Percentiles rank a stretch among this genome's conserved stretches.
These are phyloP conservation scores for Suillus clintonianus DNA, from an alignment of 768 basidiomycete species.

Conservation along the genomic window DNA sequence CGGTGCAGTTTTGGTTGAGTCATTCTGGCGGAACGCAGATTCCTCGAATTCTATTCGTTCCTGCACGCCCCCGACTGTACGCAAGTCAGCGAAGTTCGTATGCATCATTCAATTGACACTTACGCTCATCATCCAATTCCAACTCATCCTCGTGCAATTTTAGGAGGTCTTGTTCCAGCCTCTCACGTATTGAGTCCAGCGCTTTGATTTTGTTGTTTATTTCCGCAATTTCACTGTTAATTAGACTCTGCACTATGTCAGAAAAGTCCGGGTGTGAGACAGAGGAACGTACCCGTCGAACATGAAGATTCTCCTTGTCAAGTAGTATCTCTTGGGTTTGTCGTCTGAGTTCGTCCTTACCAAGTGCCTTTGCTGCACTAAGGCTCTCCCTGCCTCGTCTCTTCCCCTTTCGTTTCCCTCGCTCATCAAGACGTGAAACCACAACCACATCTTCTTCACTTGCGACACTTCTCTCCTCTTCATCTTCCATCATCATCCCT, in stretches of 20 bases:
- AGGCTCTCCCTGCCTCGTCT: slow-evolving; percentile 65
- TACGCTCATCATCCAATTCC: slow-evolving; percentile 95
- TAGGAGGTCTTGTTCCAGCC: slow-evolving; percentile 80
- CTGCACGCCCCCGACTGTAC: slow-evolving; percentile 82
- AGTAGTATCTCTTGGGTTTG: slow-evolving; percentile 84
- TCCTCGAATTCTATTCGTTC: slow-evolving; percentile 81
- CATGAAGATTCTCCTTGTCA: slow-evolving; percentile 92
- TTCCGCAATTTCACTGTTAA: slow-evolving; percentile 85
- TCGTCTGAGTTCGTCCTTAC: slow-evolving; percentile 79
- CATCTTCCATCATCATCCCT: slow-evolving; percentile 55
- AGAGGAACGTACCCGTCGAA: slow-evolving; percentile 62
- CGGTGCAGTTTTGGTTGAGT: slow-evolving; percentile 13
- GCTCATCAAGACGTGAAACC: slow-evolving; percentile 44
- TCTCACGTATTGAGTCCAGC: slow-evolving; percentile 76
- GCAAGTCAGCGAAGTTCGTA: slow-evolving; percentile 6
- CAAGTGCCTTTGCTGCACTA: slow-evolving; percentile 68
- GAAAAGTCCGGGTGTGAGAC: slow-evolving; percentile 5
- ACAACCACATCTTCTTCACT: slow-evolving; percentile 79
- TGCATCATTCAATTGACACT: slow-evolving; percentile 31
- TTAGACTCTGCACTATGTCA: slow-evolving; percentile 59
- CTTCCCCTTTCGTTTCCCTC: slow-evolving; percentile 37
- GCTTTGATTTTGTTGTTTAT: slow-evolving; percentile 89
- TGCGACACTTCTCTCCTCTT: slow-evolving; percentile 53
- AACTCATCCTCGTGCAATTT: slow-evolving; percentile 93
- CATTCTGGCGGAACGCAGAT: slow-evolving; percentile 32